A percentile compares a stretch with the other conserved stretches of the same genome.
phyloP scores from a whole-genome alignment of 306 rosid species.

The Acacia melanoxylon region DNA sequence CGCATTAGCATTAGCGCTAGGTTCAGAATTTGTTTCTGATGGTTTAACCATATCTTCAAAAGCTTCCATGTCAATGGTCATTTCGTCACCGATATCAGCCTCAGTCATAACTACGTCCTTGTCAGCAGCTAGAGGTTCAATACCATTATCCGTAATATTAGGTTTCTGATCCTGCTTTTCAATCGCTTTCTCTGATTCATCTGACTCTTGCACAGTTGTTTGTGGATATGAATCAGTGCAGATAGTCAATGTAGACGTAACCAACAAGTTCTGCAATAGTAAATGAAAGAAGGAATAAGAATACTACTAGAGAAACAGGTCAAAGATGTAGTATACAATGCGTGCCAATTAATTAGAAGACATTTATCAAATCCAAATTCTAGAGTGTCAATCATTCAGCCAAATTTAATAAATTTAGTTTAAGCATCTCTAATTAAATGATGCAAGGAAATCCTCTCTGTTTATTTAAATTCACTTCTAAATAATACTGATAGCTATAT shows the following conservation, averaged over 20 bases:
- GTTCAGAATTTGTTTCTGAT: constrained; percentile 54
- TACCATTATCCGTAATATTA: constrained; percentile 56
- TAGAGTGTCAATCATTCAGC: not conserved
- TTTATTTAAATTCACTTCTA: not conserved
- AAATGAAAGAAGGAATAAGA: constrained; percentile 6
- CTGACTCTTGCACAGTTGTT: constrained; percentile 40
- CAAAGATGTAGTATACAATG: not conserved
- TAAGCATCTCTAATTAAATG: not conserved
- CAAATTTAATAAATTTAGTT: not conserved
- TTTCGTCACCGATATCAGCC: constrained; percentile 61
- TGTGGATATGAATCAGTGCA: constrained; percentile 54
- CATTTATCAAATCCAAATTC: not conserved
- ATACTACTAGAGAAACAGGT: not conserved
- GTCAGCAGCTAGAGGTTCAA: constrained; percentile 54
- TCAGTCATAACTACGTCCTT: constrained; percentile 77
- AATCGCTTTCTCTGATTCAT: constrained; percentile 41
- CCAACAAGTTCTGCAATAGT: constrained; percentile 73
- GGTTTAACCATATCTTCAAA: constrained; percentile 57
- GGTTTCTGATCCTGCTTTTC: constrained; percentile 55
- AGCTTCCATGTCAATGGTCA: constrained; percentile 75
- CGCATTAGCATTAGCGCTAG: constrained; percentile 45
- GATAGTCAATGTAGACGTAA: constrained; percentile 71
- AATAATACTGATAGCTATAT: not conserved
- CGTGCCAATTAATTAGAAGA: not conserved
- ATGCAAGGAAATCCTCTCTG: not conserved